Conservation (phyloP, 73 alveolate species). For the Effrenium voratum region DNA sequence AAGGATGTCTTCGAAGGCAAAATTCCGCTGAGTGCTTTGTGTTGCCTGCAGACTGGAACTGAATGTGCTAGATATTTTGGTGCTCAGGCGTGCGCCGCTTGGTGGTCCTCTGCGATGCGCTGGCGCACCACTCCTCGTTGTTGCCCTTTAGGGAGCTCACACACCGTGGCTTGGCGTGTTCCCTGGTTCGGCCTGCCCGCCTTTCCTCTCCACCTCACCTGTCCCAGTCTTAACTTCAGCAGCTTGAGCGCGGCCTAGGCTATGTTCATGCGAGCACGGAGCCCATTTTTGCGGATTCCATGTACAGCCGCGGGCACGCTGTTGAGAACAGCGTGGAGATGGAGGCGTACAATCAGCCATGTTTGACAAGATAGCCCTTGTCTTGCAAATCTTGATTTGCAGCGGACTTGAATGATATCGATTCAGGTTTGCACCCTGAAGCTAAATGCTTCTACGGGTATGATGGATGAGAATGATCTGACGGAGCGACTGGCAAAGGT, state of each 20-base stretch:
- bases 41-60: background rate
- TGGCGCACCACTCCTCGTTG: slow-evolving; percentile 88
- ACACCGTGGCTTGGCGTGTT: background rate
- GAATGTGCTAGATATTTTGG: background rate
- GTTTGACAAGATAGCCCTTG: no score
- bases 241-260: background rate
- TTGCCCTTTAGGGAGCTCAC: slow-evolving; percentile 82
- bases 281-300: slow-evolving; percentile 51
- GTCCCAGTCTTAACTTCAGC: background rate
- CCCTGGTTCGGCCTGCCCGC: background rate
- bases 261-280: slow-evolving; percentile 71
- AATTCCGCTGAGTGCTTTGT: background rate
- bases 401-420: background rate
- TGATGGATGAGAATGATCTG: slow-evolving; percentile 43
- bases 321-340: slow-evolving; percentile 60
- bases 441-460: slow-evolving; percentile 15
- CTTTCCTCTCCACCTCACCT: no score
- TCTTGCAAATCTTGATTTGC: background rate
- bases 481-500: background rate
- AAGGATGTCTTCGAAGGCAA: slow-evolving; percentile 21
- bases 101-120: slow-evolving; percentile 50
- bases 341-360: background rate
- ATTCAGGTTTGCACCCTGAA: slow-evolving; percentile 63
- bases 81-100: slow-evolving; percentile 50
- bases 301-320: background rate